phyloP scores from a whole-genome alignment of 192 early-diverging fungal species.

The Backusella morwellensis region DNA sequence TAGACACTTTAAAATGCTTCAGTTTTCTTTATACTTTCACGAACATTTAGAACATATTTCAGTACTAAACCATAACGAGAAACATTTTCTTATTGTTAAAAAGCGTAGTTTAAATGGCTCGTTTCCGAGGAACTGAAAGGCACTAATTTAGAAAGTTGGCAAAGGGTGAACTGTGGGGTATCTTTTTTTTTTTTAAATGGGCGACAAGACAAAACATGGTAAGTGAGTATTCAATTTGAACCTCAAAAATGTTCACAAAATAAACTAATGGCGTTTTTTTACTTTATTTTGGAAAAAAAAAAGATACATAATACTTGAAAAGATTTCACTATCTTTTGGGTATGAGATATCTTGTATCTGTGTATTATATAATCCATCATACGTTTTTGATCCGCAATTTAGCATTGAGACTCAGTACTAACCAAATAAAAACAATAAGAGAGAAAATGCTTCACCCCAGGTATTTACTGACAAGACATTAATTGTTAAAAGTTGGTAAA shows the following conservation, averaged over 20 bases:
- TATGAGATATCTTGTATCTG: background rate
- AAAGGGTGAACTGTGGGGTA: background rate
- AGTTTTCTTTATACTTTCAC: background rate
- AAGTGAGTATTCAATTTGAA: background rate
- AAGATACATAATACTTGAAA: background rate
- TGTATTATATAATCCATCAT: background rate
- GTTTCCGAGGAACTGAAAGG: background rate
- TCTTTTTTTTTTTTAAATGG: background rate
- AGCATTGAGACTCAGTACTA: background rate
- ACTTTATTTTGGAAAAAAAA: background rate
- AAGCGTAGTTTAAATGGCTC: background rate
- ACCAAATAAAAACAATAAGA: background rate
- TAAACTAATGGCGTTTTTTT: too few relatives aligned
- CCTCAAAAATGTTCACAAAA: background rate
- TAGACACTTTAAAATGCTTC: background rate
- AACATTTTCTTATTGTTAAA: background rate
- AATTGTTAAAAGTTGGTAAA: background rate
- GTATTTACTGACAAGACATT: background rate
- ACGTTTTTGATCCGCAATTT: constrained; percentile 5
- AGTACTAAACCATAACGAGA: background rate
- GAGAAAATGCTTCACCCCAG: background rate
- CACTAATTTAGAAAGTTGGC: background rate
- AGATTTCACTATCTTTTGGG: background rate
- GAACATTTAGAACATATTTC: background rate
- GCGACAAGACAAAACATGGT: background rate